Percentiles rank a stretch among this genome's conserved stretches.
phyloP scores from a whole-genome alignment of 2,329 filamentous ascomycete species.

The Chaetomiaceae sp. region DNA sequence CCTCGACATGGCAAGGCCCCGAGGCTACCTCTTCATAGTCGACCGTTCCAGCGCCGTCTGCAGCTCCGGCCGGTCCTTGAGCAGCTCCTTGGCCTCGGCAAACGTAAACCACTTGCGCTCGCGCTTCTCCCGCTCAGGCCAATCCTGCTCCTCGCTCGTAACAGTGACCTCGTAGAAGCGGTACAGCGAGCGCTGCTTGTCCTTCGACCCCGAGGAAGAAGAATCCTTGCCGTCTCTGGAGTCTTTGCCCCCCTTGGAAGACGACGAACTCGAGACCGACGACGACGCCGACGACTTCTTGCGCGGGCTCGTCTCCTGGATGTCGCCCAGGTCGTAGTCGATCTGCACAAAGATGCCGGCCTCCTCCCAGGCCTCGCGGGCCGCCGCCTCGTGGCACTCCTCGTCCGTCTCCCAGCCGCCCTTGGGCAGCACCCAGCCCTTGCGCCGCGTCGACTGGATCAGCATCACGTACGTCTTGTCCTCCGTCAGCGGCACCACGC shows the following conservation, averaged over 20 bases:
- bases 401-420: conserved; percentile 98
- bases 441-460: conserved; percentile 86
- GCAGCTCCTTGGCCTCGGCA: conserved; percentile 69
- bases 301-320: conserved; percentile 76
- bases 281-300: conserved; percentile 52
- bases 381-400: conserved; percentile 75
- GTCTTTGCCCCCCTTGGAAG: conserved; percentile 9
- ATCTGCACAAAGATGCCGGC: conserved; percentile 85
- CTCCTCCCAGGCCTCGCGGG: conserved; percentile 96
- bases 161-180: conserved; percentile 88
- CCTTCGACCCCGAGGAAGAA: too few relatives aligned
- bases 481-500: conserved; percentile 81
- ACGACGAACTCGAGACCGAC: conserved; percentile 4
- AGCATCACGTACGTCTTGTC: conserved; percentile 87
- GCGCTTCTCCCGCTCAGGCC: conserved; percentile 93
- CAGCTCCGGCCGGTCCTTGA: conserved; percentile 78
- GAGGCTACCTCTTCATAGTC: conserved; percentile 54
- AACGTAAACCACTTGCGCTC: conserved; percentile 88
- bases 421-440: conserved; percentile 95
- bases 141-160: conserved; percentile 74
- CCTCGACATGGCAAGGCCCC: conserved; percentile 18
- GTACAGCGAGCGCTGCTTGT: conserved; percentile 63
- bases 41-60: conserved; percentile 81
- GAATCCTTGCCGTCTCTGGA: conserved; percentile 12
- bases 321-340: conserved; percentile 79